A percentile compares a stretch with the other conserved stretches of the same genome.
phyloP scores from a whole-genome alignment of 352 stramenopile genomes.

The Phytophthora pseudosyringae region DNA sequence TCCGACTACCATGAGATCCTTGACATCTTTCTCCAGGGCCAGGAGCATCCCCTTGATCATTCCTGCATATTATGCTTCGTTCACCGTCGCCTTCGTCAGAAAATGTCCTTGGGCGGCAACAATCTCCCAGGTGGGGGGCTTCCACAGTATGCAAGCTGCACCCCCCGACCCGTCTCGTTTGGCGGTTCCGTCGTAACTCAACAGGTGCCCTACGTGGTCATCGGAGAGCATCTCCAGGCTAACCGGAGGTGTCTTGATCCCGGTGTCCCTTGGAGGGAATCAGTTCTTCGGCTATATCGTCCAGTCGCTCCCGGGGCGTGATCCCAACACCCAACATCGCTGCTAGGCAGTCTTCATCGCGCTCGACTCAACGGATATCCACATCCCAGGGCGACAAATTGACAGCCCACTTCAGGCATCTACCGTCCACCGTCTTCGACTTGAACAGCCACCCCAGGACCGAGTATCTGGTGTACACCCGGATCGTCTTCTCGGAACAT shows the following conservation, averaged over 20 bases:
- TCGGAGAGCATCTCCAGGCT: slow-evolving; percentile 3
- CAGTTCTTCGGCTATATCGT: slow-evolving; percentile 1
- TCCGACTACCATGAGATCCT: slow-evolving; percentile 2
- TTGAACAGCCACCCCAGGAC: slow-evolving; percentile 12
- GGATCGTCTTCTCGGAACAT: background rate
- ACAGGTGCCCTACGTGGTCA: background rate
- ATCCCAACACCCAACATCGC: slow-evolving; percentile 5
- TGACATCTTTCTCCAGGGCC: background rate
- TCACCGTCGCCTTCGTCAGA: slow-evolving; percentile 4
- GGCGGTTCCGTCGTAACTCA: slow-evolving; percentile 10
- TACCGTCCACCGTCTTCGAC: background rate
- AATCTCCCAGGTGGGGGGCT: background rate
- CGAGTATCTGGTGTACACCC: slow-evolving; percentile 9
- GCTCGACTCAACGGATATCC: background rate
- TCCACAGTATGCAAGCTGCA: slow-evolving; percentile 6
- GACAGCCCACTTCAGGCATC: slow-evolving; percentile 7
- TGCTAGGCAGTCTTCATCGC: slow-evolving; percentile 2
- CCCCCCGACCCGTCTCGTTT: slow-evolving; percentile 3
- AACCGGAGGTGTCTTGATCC: slow-evolving; percentile 5
- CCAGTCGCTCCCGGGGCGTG: slow-evolving; percentile 1
- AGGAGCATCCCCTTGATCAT: slow-evolving; percentile 2
- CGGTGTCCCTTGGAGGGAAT: background rate
- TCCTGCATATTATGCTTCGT: slow-evolving; percentile 3
- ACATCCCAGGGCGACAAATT: slow-evolving; percentile 11
- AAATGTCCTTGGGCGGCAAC: background rate